These are phyloP conservation scores for Globisporangium rhizosaccharum DNA, from an alignment of 352 stramenopile species.

Conservation along the genomic window DNA sequence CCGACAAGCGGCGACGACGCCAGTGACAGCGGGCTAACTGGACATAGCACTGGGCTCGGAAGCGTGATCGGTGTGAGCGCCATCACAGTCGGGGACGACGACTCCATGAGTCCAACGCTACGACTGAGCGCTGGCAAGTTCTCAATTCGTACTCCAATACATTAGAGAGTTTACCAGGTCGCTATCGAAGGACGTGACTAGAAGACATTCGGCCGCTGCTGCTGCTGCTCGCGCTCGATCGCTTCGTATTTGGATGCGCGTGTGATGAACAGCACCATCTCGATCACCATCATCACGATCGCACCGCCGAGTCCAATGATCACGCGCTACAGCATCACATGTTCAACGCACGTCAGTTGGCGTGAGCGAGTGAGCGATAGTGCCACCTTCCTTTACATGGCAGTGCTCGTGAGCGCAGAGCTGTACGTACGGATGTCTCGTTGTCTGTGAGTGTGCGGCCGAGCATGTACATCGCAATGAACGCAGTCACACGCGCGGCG, in stretches of 20 bases:
- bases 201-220: slow-evolving; percentile 28
- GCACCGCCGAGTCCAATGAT: slow-evolving; percentile 60
- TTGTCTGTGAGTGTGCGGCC: slow-evolving; percentile 58
- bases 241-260: slow-evolving; percentile 62
- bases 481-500: slow-evolving; percentile 70
- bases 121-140: no score
- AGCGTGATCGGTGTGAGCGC: slow-evolving; percentile 9
- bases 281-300: slow-evolving; percentile 85
- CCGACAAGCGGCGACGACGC: no score
- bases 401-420: no score
- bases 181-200: background rate
- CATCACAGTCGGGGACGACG: background rate
- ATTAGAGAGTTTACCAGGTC: no score
- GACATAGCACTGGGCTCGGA: background rate
- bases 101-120: background rate
- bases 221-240: slow-evolving; percentile 43
- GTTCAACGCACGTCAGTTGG: no score
- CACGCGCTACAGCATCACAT: slow-evolving; percentile 32
- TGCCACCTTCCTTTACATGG: no score
- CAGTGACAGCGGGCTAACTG: no score
- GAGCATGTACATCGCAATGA: slow-evolving; percentile 76
- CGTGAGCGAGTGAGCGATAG: no score
- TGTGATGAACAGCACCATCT: slow-evolving; percentile 86
- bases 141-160: no score
- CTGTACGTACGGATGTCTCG: slow-evolving; percentile 55